Evolutionary conservation across 2,329 filamentous ascomycete species (phyloP).

Genomic region (Diplodia seriata): DNA sequence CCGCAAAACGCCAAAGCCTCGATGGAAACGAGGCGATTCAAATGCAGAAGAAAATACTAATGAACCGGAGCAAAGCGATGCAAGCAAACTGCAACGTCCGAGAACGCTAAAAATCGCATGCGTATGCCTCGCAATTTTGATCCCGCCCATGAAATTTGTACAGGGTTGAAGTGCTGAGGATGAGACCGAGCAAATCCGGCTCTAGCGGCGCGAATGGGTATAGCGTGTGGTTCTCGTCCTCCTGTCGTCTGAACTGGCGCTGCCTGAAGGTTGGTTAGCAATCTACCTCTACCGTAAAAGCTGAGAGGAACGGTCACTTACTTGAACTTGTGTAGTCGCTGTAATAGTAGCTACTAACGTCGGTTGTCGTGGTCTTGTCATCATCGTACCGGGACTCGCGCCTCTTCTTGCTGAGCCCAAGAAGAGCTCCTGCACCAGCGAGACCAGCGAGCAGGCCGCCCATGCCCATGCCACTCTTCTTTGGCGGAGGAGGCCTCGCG

Average conservation of each 20-base stretch:
- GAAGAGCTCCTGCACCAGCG: conserved; percentile 52
- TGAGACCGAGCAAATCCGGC: background rate
- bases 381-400: conserved; percentile 49
- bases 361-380: conserved; percentile 51
- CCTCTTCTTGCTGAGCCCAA: conserved; percentile 54
- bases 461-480: conserved; percentile 44
- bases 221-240: conserved; percentile 47
- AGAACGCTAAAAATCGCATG: background rate
- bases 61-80: background rate
- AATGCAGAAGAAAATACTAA: conserved; percentile 18
- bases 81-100: conserved; percentile 7
- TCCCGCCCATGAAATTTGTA: conserved; percentile 18
- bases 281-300: background rate
- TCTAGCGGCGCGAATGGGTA: conserved; percentile 39
- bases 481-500: conserved; percentile 46
- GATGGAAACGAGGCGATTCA: conserved; percentile 5
- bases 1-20: conserved; percentile 23
- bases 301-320: conserved; percentile 43
- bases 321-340: conserved; percentile 57
- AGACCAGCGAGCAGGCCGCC: conserved; percentile 52
- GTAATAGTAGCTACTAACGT: conserved; percentile 47
- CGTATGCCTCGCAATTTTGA: conserved; percentile 9
- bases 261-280: conserved; percentile 46
- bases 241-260: conserved; percentile 53
- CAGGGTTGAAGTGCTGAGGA: background rate